Percentiles rank a stretch among this genome's conserved stretches.
Evolutionary conservation across 768 basidiomycete genomes (phyloP).

Genomic region (Daedalea quercina): DNA sequence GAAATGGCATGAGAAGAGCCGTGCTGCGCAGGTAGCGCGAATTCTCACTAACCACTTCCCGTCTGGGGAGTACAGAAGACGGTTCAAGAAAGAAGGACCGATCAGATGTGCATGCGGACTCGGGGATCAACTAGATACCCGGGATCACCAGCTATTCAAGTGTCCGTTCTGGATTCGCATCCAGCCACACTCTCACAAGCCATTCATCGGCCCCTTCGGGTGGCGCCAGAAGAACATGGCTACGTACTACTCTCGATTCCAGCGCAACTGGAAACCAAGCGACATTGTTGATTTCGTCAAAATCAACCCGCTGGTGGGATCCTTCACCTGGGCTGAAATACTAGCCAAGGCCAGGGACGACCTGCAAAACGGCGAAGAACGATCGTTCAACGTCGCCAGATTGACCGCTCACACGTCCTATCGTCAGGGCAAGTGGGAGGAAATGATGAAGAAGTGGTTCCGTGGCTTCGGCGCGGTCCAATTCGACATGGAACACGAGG

Average conservation of each 20-base stretch:
- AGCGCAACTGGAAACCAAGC: not conserved
- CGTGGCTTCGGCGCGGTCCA: too few species aligned
- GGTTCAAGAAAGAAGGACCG: not conserved
- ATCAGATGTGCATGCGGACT: not conserved
- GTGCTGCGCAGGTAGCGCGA: too few species aligned
- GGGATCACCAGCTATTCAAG: not conserved
- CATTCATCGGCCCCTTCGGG: not conserved
- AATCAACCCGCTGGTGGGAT: not conserved
- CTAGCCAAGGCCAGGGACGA: too few species aligned
- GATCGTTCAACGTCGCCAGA: too few species aligned
- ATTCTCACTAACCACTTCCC: constrained; percentile 2
- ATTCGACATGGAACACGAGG: too few species aligned
- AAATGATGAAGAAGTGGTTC: too few species aligned
- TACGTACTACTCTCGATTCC: not conserved
- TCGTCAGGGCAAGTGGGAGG: too few species aligned
- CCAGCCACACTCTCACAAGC: not conserved
- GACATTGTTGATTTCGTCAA: not conserved
- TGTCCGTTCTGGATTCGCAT: not conserved
- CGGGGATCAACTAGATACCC: not conserved
- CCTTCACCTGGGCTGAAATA: not conserved
- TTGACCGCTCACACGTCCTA: too few species aligned
- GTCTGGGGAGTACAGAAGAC: constrained; percentile 2
- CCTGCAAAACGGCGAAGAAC: too few species aligned
- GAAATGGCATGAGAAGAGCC: not conserved
- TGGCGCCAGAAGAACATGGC: not conserved